Percentiles rank a stretch among this genome's conserved stretches.
Conservation (phyloP, 805 yeast species). For the Candida oleophila region DNA sequence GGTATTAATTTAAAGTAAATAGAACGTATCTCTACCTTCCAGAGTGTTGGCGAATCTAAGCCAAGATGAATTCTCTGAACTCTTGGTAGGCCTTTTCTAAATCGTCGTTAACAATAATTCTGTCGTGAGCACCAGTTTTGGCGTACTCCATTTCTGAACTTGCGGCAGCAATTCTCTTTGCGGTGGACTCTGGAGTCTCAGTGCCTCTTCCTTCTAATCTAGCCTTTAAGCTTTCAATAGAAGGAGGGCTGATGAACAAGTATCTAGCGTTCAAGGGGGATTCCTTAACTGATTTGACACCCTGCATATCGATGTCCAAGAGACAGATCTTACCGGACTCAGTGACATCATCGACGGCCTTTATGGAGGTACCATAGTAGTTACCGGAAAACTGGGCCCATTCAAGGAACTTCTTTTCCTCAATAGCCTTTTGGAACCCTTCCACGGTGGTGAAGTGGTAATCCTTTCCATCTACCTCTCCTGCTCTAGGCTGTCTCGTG, state of each 20-base stretch:
- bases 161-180: constrained; percentile 86
- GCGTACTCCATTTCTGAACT: constrained; percentile 86
- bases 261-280: constrained; percentile 81
- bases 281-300: constrained; percentile 87
- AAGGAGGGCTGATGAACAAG: constrained; percentile 90
- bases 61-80: constrained; percentile 72
- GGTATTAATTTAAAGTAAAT: too few species aligned
- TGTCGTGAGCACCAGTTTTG: constrained; percentile 88
- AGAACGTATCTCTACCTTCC: too few species aligned
- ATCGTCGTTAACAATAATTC: constrained; percentile 85
- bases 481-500: constrained; percentile 87
- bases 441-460: constrained; percentile 85
- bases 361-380: constrained; percentile 92
- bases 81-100: constrained; percentile 84
- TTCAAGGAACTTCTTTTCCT: constrained; percentile 78
- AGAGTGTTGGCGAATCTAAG: background rate
- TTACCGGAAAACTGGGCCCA: constrained; percentile 99
- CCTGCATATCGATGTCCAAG: constrained; percentile 98
- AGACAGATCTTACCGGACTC: constrained; percentile 74
- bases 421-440: constrained; percentile 74
- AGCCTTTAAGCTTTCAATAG: constrained; percentile 68
- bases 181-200: constrained; percentile 82
- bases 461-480: constrained; percentile 86
- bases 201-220: constrained; percentile 92
- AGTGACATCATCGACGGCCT: constrained; percentile 75